These are phyloP conservation scores for Brettanomyces nanus DNA, from an alignment of 805 yeast species.

Conservation along the genomic window DNA sequence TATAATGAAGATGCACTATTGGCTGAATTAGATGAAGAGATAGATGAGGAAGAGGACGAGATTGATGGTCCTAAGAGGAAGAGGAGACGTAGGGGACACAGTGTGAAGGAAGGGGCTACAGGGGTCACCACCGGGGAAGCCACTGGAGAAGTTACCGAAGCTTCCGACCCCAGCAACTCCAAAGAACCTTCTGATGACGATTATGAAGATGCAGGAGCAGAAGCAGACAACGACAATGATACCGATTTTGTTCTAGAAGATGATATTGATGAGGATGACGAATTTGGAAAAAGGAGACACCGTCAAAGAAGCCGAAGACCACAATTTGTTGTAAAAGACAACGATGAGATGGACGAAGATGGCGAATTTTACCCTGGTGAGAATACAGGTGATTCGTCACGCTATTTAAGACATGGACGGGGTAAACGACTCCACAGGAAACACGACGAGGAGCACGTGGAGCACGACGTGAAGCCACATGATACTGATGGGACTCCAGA, in stretches of 20 bases:
- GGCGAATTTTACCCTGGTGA: conserved; percentile 3
- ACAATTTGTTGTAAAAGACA: conserved; percentile 14
- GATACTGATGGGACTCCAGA: conserved; percentile 13
- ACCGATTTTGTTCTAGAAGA: conserved; percentile 7
- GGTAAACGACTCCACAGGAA: not conserved
- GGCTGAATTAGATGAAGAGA: conserved; percentile 19
- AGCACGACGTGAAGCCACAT: conserved; percentile 9
- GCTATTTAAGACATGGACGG: not conserved
- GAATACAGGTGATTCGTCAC: not conserved
- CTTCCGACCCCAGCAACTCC: conserved; percentile 5
- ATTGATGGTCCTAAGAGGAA: conserved; percentile 7
- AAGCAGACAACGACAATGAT: conserved; percentile 6
- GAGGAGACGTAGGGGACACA: not conserved
- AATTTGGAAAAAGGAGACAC: conserved; percentile 1
- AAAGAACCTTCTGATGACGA: conserved; percentile 3
- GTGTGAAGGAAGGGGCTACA: conserved; percentile 11
- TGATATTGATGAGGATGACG: conserved; percentile 5
- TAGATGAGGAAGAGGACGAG: conserved; percentile 21
- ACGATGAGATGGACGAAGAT: conserved; percentile 8
- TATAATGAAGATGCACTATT: conserved; percentile 26
- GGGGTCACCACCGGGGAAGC: conserved; percentile 3
- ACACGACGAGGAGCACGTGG: conserved; percentile 6
- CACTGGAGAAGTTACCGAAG: conserved; percentile 7
- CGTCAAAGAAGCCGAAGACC: conserved; percentile 8
- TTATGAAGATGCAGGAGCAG: conserved; percentile 6